Percentiles rank a stretch among this genome's conserved stretches.
These are phyloP conservation scores for Xylaria sp. DNA, from an alignment of 2,329 filamentous ascomycete species.

Conservation along the genomic window DNA sequence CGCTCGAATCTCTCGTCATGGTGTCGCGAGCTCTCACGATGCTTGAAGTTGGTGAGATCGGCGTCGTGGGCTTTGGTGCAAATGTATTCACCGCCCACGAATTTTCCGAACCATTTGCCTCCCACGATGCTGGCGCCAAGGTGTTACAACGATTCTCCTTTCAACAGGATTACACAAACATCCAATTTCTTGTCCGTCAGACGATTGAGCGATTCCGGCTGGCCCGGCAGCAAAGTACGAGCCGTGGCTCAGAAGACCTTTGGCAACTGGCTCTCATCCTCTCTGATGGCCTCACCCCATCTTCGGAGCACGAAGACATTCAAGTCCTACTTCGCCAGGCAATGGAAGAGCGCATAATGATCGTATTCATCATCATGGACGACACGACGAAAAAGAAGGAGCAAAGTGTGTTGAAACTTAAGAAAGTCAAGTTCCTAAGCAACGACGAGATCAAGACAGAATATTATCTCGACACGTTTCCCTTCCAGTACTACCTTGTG, in stretches of 20 bases:
- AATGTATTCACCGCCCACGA: slow-evolving; percentile 86
- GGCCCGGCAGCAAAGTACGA: slow-evolving; percentile 71
- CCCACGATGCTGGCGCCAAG: slow-evolving; percentile 80
- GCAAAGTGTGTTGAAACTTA: slow-evolving; percentile 84
- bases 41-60: slow-evolving; percentile 95
- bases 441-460: slow-evolving; percentile 81
- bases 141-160: slow-evolving; percentile 89
- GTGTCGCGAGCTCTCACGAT: slow-evolving; percentile 87
- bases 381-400: slow-evolving; percentile 60
- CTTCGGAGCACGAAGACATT: slow-evolving; percentile 82
- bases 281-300: slow-evolving; percentile 91
- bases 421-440: slow-evolving; percentile 80
- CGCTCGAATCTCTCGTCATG: slow-evolving; percentile 93
- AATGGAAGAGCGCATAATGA: slow-evolving; percentile 94
- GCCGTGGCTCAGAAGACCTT: slow-evolving; percentile 71
- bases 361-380: slow-evolving; percentile 98
- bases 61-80: slow-evolving; percentile 88
- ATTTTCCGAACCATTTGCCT: slow-evolving; percentile 83
- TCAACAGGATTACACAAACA: slow-evolving; percentile 85
- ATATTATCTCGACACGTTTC: slow-evolving; percentile 94
- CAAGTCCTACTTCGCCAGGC: slow-evolving; percentile 85
- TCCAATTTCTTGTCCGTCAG: slow-evolving; percentile 78
- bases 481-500: slow-evolving; percentile 96
- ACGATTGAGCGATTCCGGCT: slow-evolving; percentile 85
- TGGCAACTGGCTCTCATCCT: slow-evolving; percentile 97